A percentile compares a stretch with the other conserved stretches of the same genome.
These are phyloP conservation scores for Oryza australiensis DNA, from an alignment of 176 grass and related monocot species.

Conservation along the genomic window DNA sequence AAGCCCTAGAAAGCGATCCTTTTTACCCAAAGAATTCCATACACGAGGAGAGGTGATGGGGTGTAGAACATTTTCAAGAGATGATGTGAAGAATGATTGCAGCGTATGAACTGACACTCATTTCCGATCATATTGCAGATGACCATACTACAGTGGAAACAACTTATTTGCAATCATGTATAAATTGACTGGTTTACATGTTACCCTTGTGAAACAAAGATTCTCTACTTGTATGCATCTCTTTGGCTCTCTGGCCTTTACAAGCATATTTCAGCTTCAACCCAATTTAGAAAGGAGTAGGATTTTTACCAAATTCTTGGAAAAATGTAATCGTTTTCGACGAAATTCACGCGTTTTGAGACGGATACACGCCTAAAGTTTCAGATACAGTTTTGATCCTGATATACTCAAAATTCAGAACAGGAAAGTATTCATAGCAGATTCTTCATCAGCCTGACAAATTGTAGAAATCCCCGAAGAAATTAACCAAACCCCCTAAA, in stretches of 20 bases:
- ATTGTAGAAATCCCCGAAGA: neutral
- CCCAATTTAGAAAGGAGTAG: neutral
- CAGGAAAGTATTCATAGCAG: neutral
- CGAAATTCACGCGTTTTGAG: too few relatives aligned
- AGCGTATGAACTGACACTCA: neutral
- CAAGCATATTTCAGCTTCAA: neutral
- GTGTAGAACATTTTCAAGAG: neutral
- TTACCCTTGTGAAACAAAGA: neutral
- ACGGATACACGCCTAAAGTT: neutral
- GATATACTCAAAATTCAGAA: neutral
- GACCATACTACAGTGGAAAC: neutral
- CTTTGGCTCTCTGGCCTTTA: neutral
- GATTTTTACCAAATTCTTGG: neutral
- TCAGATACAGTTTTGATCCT: neutral
- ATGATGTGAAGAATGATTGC: slow-evolving; percentile 27
- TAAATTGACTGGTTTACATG: neutral
- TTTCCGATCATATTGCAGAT: slow-evolving; percentile 10
- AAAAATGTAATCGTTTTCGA: neutral
- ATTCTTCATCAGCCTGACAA: neutral
- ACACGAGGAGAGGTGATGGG: neutral
- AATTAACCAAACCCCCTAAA: neutral
- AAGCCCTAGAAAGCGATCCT: neutral
- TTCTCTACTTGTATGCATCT: neutral
- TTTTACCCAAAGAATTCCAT: slow-evolving; percentile 27
- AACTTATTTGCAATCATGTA: neutral